Percentiles rank a stretch among this genome's conserved stretches.
Conservation (phyloP, 73 alveolate genomes). For the Effrenium voratum region DNA sequence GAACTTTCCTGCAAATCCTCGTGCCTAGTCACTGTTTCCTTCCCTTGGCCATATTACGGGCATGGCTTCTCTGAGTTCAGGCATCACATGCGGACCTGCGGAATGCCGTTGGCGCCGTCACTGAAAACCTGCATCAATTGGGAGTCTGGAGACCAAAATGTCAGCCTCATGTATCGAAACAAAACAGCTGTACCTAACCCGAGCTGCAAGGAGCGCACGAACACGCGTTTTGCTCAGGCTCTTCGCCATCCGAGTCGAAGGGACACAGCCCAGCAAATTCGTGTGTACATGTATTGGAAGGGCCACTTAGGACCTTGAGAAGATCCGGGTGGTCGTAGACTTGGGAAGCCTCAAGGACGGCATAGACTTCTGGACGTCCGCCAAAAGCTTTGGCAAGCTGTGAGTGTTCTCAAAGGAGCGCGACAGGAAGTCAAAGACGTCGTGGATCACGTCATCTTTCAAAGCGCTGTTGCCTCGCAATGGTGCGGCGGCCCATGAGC, state of each 20-base stretch:
- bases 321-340: slow-evolving; percentile 56
- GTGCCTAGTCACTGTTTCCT: too few species aligned
- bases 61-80: not conserved
- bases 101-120: slow-evolving; percentile 68
- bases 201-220: too few species aligned
- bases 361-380: slow-evolving; percentile 43
- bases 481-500: slow-evolving; percentile 65
- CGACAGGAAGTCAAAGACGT: slow-evolving; percentile 46
- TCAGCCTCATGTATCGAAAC: too few species aligned
- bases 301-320: not conserved
- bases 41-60: too few species aligned
- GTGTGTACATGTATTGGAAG: too few species aligned
- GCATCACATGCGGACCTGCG: not conserved
- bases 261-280: not conserved
- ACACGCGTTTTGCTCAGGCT: too few species aligned
- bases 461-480: slow-evolving; percentile 5
- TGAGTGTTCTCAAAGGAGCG: slow-evolving; percentile 8
- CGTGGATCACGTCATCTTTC: slow-evolving; percentile 46
- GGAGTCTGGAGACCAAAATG: too few species aligned
- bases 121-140: slow-evolving; percentile 67
- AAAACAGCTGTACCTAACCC: too few species aligned
- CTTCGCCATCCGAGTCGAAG: not conserved
- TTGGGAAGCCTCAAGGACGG: slow-evolving; percentile 40
- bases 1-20: too few species aligned
- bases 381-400: slow-evolving; percentile 7